phyloP scores from a whole-genome alignment of 140 eudicot species.

The Senecio squalidus region DNA sequence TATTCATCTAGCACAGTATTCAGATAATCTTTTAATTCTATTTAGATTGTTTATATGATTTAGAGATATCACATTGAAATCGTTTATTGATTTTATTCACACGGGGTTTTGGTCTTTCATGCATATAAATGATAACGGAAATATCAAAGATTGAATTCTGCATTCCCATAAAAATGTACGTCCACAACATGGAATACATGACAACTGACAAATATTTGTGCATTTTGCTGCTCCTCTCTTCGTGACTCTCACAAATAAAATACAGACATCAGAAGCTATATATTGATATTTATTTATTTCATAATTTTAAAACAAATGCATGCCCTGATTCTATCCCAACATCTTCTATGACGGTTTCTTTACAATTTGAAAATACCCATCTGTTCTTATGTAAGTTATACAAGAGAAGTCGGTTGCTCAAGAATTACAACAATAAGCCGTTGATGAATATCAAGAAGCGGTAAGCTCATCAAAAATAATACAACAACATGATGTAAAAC shows the following conservation, averaged over 20 bases:
- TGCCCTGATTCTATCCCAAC: conserved; percentile 10
- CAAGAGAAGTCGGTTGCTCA: conserved; percentile 12
- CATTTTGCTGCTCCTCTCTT: background rate
- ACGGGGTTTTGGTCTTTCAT: background rate
- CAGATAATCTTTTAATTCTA: no score
- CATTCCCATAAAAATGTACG: no score
- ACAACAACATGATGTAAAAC: background rate
- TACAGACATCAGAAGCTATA: background rate
- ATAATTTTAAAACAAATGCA: conserved; percentile 13
- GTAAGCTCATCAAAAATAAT: conserved; percentile 19
- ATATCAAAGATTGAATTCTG: background rate
- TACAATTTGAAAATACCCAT: background rate
- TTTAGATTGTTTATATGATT: no score
- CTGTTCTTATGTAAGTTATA: conserved; percentile 1
- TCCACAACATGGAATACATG: no score
- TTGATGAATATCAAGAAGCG: conserved; percentile 16
- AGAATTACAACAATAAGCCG: conserved; percentile 30
- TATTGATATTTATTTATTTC: conserved; percentile 2
- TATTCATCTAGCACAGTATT: no score
- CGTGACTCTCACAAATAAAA: background rate
- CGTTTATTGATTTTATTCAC: no score
- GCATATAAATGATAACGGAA: background rate
- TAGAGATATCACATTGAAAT: no score
- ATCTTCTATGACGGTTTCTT: conserved; percentile 11
- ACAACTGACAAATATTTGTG: background rate